Evolutionary conservation across 495 filamentous ascomycete species (phyloP).

Genomic region (Hypoxylon intermedium): DNA sequence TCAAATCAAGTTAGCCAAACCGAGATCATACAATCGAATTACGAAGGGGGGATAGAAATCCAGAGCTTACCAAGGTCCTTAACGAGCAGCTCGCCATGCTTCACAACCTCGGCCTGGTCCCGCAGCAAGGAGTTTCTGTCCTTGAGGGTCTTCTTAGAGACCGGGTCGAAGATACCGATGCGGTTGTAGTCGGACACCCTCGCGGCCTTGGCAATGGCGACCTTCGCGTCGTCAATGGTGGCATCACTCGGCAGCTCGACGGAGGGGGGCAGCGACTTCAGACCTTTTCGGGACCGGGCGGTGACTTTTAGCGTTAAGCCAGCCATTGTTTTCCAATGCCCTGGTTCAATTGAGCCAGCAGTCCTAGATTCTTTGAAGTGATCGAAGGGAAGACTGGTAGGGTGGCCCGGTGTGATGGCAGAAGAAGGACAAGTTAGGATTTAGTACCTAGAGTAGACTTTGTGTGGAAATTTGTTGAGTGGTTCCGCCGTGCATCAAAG

Average conservation of each 20-base stretch:
- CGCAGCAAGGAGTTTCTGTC: constrained; percentile 62
- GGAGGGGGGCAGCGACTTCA: constrained; percentile 73
- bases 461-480: constrained; percentile 35
- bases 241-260: constrained; percentile 66
- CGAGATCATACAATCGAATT: too few species aligned
- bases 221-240: constrained; percentile 66
- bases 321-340: constrained; percentile 43
- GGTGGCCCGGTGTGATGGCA: not conserved
- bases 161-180: constrained; percentile 74
- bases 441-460: constrained; percentile 11
- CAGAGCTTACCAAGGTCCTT: constrained; percentile 86
- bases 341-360: too few species aligned
- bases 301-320: constrained; percentile 52
- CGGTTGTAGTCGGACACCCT: constrained; percentile 64
- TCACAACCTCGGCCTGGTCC: constrained; percentile 68
- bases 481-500: too few species aligned
- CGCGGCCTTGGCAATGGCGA: constrained; percentile 51
- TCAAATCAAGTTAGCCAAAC: not conserved
- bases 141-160: constrained; percentile 66
- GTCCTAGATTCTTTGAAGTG: too few species aligned
- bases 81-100: constrained; percentile 77
- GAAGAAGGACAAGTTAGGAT: not conserved
- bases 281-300: constrained; percentile 58
- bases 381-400: not conserved
- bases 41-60: not conserved